Evolutionary conservation across 305 asterid species (phyloP).

Genomic region (Striga hermonthica): DNA sequence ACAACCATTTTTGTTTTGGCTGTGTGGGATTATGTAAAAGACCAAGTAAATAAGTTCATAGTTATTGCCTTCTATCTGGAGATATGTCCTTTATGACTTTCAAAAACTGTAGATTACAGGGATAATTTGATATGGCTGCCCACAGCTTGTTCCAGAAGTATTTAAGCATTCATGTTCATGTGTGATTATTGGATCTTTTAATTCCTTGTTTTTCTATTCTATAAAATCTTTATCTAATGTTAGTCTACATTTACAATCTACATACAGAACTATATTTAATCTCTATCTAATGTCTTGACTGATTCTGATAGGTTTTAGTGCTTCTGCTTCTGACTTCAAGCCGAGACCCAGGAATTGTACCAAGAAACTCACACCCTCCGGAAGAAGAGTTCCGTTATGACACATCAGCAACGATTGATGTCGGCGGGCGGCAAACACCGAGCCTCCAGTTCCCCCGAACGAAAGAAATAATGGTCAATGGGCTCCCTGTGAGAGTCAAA

Average conservation of each 20-base stretch:
- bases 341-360: constrained; percentile 97
- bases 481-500: constrained; percentile 81
- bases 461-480: constrained; percentile 92
- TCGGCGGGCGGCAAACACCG: constrained; percentile 87
- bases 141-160: constrained; percentile 8
- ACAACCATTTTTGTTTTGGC: no score
- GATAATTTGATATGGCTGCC: constrained; percentile 8
- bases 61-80: no score
- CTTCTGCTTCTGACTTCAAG: constrained; percentile 76
- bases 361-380: constrained; percentile 90
- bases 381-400: constrained; percentile 83
- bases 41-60: no score
- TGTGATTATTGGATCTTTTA: no score
- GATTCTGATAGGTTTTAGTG: constrained; percentile 60
- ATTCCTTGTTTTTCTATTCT: constrained; percentile 13
- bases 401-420: constrained; percentile 61
- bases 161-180: not conserved
- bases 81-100: no score
- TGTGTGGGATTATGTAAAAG: no score
- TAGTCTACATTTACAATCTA: constrained; percentile 18
- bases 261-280: not conserved
- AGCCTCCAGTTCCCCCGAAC: constrained; percentile 92
- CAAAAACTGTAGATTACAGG: not conserved
- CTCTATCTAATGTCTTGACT: constrained; percentile 23
- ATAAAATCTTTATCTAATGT: not conserved